phyloP scores from a whole-genome alignment of 2,329 filamentous ascomycete genomes.

The Colletotrichum lindemuthianum region DNA sequence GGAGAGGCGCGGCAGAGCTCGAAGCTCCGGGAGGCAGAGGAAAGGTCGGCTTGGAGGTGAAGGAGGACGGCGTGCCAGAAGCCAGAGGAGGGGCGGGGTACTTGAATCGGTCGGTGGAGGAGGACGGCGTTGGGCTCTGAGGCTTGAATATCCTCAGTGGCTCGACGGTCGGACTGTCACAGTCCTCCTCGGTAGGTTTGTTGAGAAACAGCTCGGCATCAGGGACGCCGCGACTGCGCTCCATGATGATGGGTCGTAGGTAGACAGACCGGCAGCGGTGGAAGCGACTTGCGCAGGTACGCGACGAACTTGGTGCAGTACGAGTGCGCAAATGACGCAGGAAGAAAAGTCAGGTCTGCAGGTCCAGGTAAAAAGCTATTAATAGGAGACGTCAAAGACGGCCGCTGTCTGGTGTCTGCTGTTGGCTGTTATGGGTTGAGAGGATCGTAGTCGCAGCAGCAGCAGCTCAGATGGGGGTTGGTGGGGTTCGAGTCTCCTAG shows the following conservation, averaged over 20 bases:
- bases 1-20: constrained; percentile 73
- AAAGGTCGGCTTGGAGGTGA: constrained; percentile 65
- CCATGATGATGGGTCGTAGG: constrained; percentile 51
- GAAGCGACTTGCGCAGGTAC: constrained; percentile 38
- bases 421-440: constrained; percentile 25
- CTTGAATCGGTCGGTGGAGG: constrained; percentile 55
- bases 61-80: constrained; percentile 50
- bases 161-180: constrained; percentile 81
- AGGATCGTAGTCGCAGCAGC: constrained; percentile 16
- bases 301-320: constrained; percentile 32
- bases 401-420: constrained; percentile 29
- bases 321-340: constrained; percentile 28
- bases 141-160: constrained; percentile 88
- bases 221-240: constrained; percentile 70
- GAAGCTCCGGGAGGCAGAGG: constrained; percentile 74
- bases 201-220: constrained; percentile 87
- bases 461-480: constrained; percentile 34
- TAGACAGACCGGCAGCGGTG: constrained; percentile 26
- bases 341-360: constrained; percentile 30
- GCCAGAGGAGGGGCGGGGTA: constrained; percentile 60
- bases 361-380: constrained; percentile 37
- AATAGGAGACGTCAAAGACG: constrained; percentile 39
- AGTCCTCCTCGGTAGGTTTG: constrained; percentile 60
- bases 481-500: constrained; percentile 33
- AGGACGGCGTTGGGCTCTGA: constrained; percentile 68